phyloP scores from a whole-genome alignment of 2,329 filamentous ascomycete species.

The Fusarium nanum region DNA sequence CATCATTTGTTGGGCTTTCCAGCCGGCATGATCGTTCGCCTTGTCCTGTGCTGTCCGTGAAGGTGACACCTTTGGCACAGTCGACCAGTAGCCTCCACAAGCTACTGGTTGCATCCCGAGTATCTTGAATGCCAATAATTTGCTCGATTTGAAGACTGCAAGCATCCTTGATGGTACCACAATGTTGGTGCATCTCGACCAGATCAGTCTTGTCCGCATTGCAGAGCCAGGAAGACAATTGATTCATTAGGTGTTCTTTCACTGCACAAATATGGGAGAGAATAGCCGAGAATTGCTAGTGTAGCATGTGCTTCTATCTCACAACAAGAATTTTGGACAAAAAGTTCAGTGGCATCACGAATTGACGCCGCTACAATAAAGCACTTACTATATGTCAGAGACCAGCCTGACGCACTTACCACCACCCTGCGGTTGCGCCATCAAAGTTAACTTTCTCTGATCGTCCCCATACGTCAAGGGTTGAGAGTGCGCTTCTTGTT shows the following conservation, averaged over 20 bases:
- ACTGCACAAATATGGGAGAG: neutral
- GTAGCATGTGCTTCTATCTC: neutral
- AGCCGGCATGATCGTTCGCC: conserved; percentile 3
- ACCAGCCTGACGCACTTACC: conserved; percentile 23
- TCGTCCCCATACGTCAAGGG: conserved; percentile 19
- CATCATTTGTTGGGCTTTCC: conserved; percentile 3
- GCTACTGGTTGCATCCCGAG: neutral
- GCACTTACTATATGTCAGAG: conserved; percentile 16
- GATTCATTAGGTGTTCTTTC: neutral
- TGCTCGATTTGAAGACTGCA: neutral
- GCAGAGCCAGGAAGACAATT: too few species aligned
- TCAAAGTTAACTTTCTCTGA: conserved; percentile 23
- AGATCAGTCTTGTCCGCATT: neutral
- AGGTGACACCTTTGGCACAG: conserved; percentile 19
- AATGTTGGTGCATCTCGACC: neutral
- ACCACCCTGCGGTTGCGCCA: conserved; percentile 16
- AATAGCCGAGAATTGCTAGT: neutral
- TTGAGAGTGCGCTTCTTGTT: conserved; percentile 17
- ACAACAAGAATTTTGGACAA: conserved; percentile 8
- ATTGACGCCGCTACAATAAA: conserved; percentile 30
- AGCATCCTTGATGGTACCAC: neutral
- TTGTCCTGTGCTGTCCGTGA: neutral
- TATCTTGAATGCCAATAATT: neutral
- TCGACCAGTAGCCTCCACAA: neutral
- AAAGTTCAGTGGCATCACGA: conserved; percentile 2